Evolutionary conservation across 2,329 filamentous ascomycete genomes (phyloP).

Genomic region (Bertia moriformis): DNA sequence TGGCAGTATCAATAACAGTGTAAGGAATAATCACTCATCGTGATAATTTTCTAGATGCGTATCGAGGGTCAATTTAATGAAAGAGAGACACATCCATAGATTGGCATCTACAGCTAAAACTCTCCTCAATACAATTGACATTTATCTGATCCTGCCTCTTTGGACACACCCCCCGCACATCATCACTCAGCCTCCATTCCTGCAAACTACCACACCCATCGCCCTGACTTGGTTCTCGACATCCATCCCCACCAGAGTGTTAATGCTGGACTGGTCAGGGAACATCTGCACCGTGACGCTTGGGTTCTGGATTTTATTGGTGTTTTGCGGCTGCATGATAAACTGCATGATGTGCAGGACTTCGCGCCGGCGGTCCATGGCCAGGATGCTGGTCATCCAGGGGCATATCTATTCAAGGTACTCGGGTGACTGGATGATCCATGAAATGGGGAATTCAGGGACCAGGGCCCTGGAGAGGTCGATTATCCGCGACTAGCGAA

Average conservation of each 20-base stretch:
- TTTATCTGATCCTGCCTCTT: slow-evolving; percentile 47
- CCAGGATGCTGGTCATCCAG: slow-evolving; percentile 70
- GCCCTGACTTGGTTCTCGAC: slow-evolving; percentile 62
- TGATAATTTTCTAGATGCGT: too few species aligned
- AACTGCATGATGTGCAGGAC: slow-evolving; percentile 66
- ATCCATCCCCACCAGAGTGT: slow-evolving; percentile 58
- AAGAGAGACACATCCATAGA: too few species aligned
- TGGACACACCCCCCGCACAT: slow-evolving; percentile 55
- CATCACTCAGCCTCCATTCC: slow-evolving; percentile 62
- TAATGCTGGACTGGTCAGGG: slow-evolving; percentile 62
- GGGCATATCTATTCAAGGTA: slow-evolving; percentile 72
- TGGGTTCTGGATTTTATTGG: slow-evolving; percentile 69
- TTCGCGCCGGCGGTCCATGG: slow-evolving; percentile 61
- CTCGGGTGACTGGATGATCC: slow-evolving; percentile 67
- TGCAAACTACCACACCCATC: slow-evolving; percentile 62
- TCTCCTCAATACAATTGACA: slow-evolving; percentile 69
- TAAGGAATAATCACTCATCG: too few species aligned
- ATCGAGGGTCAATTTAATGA: too few species aligned
- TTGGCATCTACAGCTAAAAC: slow-evolving; percentile 41
- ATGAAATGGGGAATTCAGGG: too few species aligned
- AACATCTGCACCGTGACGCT: slow-evolving; percentile 73
- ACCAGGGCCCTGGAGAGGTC: too few species aligned
- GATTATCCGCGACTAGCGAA: too few species aligned
- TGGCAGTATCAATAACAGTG: too few species aligned
- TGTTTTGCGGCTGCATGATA: slow-evolving; percentile 59